phyloP scores from a whole-genome alignment of 1,284 basidiomycete genomes.

The Sanguinoderma infundibulare region DNA sequence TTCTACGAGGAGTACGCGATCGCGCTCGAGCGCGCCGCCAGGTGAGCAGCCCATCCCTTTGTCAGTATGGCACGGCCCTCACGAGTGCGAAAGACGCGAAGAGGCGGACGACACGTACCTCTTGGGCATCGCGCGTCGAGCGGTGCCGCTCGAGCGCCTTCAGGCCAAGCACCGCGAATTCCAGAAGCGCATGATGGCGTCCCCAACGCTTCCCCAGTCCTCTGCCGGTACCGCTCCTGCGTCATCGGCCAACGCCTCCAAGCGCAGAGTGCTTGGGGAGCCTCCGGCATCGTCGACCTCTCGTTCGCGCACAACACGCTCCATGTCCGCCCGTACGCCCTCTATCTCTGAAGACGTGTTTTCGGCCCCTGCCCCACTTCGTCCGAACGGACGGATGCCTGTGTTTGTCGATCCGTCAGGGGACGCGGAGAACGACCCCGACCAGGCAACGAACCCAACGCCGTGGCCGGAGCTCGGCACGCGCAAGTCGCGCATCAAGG shows the following conservation, averaged over 20 bases:
- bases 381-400: constrained; percentile 62
- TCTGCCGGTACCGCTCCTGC: constrained; percentile 30
- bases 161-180: constrained; percentile 87
- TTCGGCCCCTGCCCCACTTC: constrained; percentile 32
- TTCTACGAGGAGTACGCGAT: constrained; percentile 93
- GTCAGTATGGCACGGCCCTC: background rate
- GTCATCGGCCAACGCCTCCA: constrained; percentile 28
- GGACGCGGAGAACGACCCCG: constrained; percentile 39
- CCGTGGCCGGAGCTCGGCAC: constrained; percentile 74
- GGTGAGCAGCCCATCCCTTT: constrained; percentile 49
- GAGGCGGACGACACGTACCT: constrained; percentile 89
- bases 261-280: constrained; percentile 42
- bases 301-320: constrained; percentile 25
- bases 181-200: constrained; percentile 80
- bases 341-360: constrained; percentile 26
- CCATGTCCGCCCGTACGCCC: constrained; percentile 22
- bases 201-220: constrained; percentile 29
- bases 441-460: constrained; percentile 37
- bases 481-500: constrained; percentile 74
- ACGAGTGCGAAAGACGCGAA: constrained; percentile 57
- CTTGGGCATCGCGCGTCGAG: constrained; percentile 87
- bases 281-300: constrained; percentile 32
- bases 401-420: constrained; percentile 74
- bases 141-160: constrained; percentile 83
- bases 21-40: constrained; percentile 75